Conservation (phyloP, 2,329 filamentous ascomycete species). For the Coniochaeta sp. region DNA sequence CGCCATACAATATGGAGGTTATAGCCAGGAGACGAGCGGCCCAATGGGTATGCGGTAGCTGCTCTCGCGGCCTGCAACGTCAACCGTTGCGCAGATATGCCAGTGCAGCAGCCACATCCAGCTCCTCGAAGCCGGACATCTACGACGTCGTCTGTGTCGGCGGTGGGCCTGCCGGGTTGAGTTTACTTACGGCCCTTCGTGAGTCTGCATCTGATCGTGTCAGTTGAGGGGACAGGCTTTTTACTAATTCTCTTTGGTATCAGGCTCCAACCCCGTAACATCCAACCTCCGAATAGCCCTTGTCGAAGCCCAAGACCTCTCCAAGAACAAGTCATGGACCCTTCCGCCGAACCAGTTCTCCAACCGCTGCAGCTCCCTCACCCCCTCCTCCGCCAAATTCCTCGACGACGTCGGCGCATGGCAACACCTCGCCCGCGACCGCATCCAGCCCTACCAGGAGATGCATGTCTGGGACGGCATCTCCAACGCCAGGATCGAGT, state of each 20-base stretch:
- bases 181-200: slow-evolving; percentile 72
- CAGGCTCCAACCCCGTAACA: slow-evolving; percentile 70
- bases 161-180: slow-evolving; percentile 82
- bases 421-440: slow-evolving; percentile 62
- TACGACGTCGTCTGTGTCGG: slow-evolving; percentile 93
- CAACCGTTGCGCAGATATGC: slow-evolving; percentile 37
- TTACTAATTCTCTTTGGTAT: neutral
- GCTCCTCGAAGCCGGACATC: slow-evolving; percentile 56
- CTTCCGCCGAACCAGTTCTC: slow-evolving; percentile 67
- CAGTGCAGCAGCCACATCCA: slow-evolving; percentile 29
- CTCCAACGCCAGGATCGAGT: slow-evolving; percentile 78
- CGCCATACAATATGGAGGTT: slow-evolving; percentile 14
- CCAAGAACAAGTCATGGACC: slow-evolving; percentile 59
- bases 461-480: slow-evolving; percentile 99
- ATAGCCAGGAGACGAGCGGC: slow-evolving; percentile 15
- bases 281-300: slow-evolving; percentile 76
- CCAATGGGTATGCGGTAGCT: slow-evolving; percentile 17
- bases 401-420: slow-evolving; percentile 80
- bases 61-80: neutral
- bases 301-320: slow-evolving; percentile 81
- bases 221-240: too few relatives aligned
- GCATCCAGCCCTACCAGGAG: slow-evolving; percentile 82
- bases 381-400: slow-evolving; percentile 78
- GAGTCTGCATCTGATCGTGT: too few relatives aligned
- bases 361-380: slow-evolving; percentile 93